Percentiles rank a stretch among this genome's conserved stretches.
Conservation (phyloP, 441 rosid genomes). For the Cnidoscolus chayamansa region DNA sequence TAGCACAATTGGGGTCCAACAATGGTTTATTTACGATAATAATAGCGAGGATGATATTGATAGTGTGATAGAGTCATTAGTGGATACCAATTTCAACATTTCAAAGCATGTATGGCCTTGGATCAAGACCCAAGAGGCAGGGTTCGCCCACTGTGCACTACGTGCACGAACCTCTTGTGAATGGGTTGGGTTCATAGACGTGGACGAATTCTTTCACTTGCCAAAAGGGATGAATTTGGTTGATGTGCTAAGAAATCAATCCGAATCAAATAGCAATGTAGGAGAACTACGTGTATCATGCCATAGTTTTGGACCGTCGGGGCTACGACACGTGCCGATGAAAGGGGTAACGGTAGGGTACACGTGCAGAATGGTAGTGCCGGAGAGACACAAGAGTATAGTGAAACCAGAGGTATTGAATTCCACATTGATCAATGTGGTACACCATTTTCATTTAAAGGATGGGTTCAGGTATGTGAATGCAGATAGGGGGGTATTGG, state of each 20-base stretch:
- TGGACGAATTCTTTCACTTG: constrained; percentile 65
- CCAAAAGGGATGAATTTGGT: constrained; percentile 36
- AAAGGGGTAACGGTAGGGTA: constrained; percentile 59
- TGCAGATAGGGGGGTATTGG: constrained; percentile 45
- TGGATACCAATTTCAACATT: constrained; percentile 36
- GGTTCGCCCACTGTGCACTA: constrained; percentile 76
- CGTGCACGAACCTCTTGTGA: constrained; percentile 55
- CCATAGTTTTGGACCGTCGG: constrained; percentile 74
- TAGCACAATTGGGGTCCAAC: constrained; percentile 54
- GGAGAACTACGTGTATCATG: constrained; percentile 63
- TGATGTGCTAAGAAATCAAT: constrained; percentile 35
- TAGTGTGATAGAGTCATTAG: constrained; percentile 36
- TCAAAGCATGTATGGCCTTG: constrained; percentile 77
- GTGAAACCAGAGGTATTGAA: constrained; percentile 66
- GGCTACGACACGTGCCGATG: constrained; percentile 34
- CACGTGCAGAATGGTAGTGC: constrained; percentile 48
- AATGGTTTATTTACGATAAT: constrained; percentile 81
- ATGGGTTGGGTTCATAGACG: constrained; percentile 84
- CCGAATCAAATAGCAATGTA: constrained; percentile 18
- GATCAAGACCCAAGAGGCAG: constrained; percentile 84
- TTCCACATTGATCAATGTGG: constrained; percentile 62
- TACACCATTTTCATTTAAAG: constrained; percentile 75
- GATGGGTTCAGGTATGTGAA: constrained; percentile 42
- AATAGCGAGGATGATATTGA: constrained; percentile 62
- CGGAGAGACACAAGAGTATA: constrained; percentile 89